phyloP scores from a whole-genome alignment of 1,284 basidiomycete genomes.

The Sanguinoderma infundibulare region DNA sequence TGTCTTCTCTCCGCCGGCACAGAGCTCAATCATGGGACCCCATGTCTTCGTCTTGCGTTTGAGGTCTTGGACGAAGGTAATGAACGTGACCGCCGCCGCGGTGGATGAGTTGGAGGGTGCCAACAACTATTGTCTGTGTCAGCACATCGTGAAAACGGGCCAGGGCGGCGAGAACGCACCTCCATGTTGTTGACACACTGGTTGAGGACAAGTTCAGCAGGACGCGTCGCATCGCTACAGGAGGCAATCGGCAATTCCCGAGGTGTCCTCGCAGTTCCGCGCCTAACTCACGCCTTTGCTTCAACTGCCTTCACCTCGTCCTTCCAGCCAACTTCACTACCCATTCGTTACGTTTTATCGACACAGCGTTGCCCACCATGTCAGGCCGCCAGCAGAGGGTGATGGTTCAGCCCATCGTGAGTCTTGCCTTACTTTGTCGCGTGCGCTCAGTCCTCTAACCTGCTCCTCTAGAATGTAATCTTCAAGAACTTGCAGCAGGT shows the following conservation, averaged over 20 bases:
- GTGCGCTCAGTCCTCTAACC: slow-evolving; percentile 14
- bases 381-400: slow-evolving; percentile 91
- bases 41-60: slow-evolving; percentile 97
- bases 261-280: slow-evolving; percentile 16
- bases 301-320: background rate
- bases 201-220: slow-evolving; percentile 27
- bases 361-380: slow-evolving; percentile 60
- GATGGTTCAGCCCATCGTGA: slow-evolving; percentile 97
- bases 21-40: slow-evolving; percentile 96
- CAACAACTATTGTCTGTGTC: slow-evolving; percentile 36
- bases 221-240: slow-evolving; percentile 37
- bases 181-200: slow-evolving; percentile 40
- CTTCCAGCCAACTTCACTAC: slow-evolving; percentile 14
- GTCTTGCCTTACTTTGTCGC: slow-evolving; percentile 35
- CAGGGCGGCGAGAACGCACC: slow-evolving; percentile 25
- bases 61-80: slow-evolving; percentile 98
- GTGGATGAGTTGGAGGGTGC: slow-evolving; percentile 80
- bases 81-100: slow-evolving; percentile 97
- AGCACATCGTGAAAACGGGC: background rate
- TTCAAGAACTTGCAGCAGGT: slow-evolving; percentile 97
- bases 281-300: slow-evolving; percentile 9
- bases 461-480: slow-evolving; percentile 86
- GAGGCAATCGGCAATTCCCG: slow-evolving; percentile 27
- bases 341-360: slow-evolving; percentile 24
- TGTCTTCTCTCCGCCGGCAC: slow-evolving; percentile 94